Evolutionary conservation across 345 rosid species (phyloP).

Genomic region (Bruguiera sexangula): DNA sequence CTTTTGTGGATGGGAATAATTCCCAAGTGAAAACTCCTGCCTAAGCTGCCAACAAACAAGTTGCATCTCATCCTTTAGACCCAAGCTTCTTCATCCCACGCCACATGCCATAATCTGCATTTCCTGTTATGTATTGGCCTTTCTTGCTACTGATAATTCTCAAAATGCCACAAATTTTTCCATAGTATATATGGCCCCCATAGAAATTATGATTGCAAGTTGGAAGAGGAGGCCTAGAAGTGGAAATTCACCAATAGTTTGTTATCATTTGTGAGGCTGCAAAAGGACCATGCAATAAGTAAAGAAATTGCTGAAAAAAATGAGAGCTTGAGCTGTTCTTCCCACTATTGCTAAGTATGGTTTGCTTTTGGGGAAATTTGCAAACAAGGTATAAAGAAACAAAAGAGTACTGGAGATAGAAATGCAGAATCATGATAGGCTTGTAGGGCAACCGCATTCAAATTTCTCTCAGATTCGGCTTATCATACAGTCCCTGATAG

Average conservation of each 20-base stretch:
- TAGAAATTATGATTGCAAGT: neutral
- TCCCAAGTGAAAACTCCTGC: slow-evolving; percentile 21
- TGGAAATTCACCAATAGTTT: slow-evolving; percentile 17
- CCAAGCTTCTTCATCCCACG: slow-evolving; percentile 16
- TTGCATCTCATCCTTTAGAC: slow-evolving; percentile 30
- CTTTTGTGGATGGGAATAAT: slow-evolving; percentile 37
- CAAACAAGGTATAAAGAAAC: slow-evolving; percentile 19
- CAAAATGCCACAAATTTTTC: slow-evolving; percentile 18
- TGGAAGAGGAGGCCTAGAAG: slow-evolving; percentile 4
- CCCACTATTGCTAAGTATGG: slow-evolving; percentile 5
- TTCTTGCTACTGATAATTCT: slow-evolving; percentile 13
- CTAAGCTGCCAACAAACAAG: slow-evolving; percentile 28
- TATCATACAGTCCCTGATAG: slow-evolving; percentile 23
- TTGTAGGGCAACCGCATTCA: slow-evolving; percentile 7
- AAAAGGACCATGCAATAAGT: slow-evolving; percentile 12
- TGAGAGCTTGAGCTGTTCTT: slow-evolving; percentile 16
- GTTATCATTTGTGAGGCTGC: slow-evolving; percentile 22
- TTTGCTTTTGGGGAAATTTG: neutral
- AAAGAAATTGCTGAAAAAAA: neutral
- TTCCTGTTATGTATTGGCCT: slow-evolving; percentile 3
- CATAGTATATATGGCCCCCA: neutral
- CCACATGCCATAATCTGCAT: slow-evolving; percentile 34
- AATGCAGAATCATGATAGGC: slow-evolving; percentile 7
- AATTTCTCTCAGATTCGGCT: slow-evolving; percentile 12
- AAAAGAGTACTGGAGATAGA: slow-evolving; percentile 19